phyloP scores from a whole-genome alignment of 2,329 filamentous ascomycete genomes.

The Beauveria caledonica region DNA sequence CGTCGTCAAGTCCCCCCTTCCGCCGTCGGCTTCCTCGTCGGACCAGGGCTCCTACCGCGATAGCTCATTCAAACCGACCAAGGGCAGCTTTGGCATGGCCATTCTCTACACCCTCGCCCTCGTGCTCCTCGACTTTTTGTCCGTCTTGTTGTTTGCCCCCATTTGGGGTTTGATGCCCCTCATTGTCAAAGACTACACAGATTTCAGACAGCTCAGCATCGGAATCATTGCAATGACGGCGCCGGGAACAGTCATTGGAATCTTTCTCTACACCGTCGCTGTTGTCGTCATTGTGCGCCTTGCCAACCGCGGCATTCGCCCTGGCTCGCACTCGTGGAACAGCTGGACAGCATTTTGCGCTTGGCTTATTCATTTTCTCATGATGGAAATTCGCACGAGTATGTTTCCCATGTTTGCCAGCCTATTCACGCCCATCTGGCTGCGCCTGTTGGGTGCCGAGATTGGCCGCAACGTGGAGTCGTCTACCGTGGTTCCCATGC shows the following conservation, averaged over 20 bases:
- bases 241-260: constrained; percentile 11
- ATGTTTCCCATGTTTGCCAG: constrained; percentile 18
- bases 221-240: constrained; percentile 9
- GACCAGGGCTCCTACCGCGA: not conserved
- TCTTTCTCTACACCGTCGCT: constrained; percentile 3
- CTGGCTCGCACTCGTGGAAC: constrained; percentile 16
- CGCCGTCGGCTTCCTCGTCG: not conserved
- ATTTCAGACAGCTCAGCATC: constrained; percentile 9
- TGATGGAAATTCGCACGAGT: constrained; percentile 11
- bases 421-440: constrained; percentile 15
- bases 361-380: constrained; percentile 15
- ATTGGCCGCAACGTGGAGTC: constrained; percentile 16
- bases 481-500: constrained; percentile 15
- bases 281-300: constrained; percentile 10
- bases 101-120: constrained; percentile 13
- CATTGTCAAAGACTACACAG: constrained; percentile 12
- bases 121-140: constrained; percentile 13
- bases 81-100: not conserved
- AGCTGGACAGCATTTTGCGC: constrained; percentile 15
- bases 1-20: constrained; percentile 3
- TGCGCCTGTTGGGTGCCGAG: constrained; percentile 15
- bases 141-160: constrained; percentile 11
- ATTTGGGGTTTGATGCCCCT: constrained; percentile 11
- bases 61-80: not conserved
- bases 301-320: constrained; percentile 12